Conservation (phyloP, 805 yeast species). For the Monosporozyma yasuniensis region DNA sequence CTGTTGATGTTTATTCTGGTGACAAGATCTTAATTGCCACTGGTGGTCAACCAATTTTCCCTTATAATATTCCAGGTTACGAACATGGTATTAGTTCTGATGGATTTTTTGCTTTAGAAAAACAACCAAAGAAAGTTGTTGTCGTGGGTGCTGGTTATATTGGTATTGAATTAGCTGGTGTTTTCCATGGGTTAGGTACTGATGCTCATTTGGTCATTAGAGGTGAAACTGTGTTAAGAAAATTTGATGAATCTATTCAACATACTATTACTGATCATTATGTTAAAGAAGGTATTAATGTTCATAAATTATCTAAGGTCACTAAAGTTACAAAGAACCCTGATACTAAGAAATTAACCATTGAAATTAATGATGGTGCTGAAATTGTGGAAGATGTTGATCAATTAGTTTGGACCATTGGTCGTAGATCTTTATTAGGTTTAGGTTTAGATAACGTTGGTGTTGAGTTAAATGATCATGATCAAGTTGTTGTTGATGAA, state of each 20-base stretch:
- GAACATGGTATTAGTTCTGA: conserved; percentile 82
- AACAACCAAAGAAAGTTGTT: conserved; percentile 87
- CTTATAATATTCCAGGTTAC: conserved; percentile 65
- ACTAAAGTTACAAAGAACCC: conserved; percentile 39
- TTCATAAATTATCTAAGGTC: conserved; percentile 60
- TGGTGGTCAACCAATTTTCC: conserved; percentile 76
- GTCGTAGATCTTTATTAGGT: conserved; percentile 70
- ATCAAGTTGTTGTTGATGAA: conserved; percentile 73
- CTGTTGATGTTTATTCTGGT: conserved; percentile 55
- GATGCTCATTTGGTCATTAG: conserved; percentile 84
- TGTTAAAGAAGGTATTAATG: conserved; percentile 68
- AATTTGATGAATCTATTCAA: conserved; percentile 77
- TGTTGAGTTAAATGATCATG: conserved; percentile 49
- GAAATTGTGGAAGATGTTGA: conserved; percentile 62
- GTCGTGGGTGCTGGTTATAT: conserved; percentile 97
- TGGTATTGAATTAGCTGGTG: conserved; percentile 92
- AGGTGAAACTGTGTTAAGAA: conserved; percentile 82
- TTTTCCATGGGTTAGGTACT: conserved; percentile 78
- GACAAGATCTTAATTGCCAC: conserved; percentile 83
- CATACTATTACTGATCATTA: conserved; percentile 73
- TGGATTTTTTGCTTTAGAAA: conserved; percentile 74
- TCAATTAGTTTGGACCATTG: conserved; percentile 85
- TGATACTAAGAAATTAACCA: conserved; percentile 40
- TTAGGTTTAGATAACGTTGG: conserved; percentile 73
- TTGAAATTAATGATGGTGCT: conserved; percentile 35